phyloP scores from a whole-genome alignment of 331 rosid genomes.

The Stylosanthes scabra region DNA sequence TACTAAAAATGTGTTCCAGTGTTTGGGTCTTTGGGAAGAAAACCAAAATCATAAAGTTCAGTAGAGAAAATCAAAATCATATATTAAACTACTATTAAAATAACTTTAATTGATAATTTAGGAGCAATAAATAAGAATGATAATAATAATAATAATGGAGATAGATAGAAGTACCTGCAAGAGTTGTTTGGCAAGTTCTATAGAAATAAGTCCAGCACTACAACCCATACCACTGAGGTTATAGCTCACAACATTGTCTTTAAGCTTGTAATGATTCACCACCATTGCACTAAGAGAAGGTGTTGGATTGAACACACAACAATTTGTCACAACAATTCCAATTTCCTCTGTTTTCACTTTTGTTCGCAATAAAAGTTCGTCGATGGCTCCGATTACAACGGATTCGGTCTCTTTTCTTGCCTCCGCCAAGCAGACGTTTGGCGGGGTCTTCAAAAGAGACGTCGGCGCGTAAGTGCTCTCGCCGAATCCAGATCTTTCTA shows the following conservation, averaged over 20 bases:
- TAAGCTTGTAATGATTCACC: slow-evolving; percentile 23
- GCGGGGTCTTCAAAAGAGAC: background rate
- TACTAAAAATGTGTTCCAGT: too few relatives aligned
- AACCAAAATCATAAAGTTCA: too few relatives aligned
- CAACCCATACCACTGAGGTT: slow-evolving; percentile 34
- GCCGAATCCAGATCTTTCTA: slow-evolving; percentile 24
- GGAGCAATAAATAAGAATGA: too few relatives aligned
- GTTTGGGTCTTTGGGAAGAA: too few relatives aligned
- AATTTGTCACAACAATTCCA: slow-evolving; percentile 10
- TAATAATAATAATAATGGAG: too few relatives aligned
- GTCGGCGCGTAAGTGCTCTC: background rate
- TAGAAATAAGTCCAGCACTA: slow-evolving; percentile 22
- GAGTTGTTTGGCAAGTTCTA: slow-evolving; percentile 27
- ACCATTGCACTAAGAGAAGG: slow-evolving; percentile 22
- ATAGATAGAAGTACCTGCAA: slow-evolving; percentile 12
- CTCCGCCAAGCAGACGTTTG: background rate
- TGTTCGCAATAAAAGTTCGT: slow-evolving; percentile 23
- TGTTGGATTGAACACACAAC: background rate
- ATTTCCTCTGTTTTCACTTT: background rate
- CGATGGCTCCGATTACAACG: slow-evolving; percentile 18
- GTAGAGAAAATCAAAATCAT: too few relatives aligned
- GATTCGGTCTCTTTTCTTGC: slow-evolving; percentile 27
- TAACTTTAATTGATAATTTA: too few relatives aligned
- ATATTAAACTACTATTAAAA: too few relatives aligned
- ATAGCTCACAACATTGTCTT: background rate